Percentiles rank a stretch among this genome's conserved stretches.
These are phyloP conservation scores for Glarea lozoyensis DNA, from an alignment of 495 filamentous ascomycete genomes.

Conservation along the genomic window DNA sequence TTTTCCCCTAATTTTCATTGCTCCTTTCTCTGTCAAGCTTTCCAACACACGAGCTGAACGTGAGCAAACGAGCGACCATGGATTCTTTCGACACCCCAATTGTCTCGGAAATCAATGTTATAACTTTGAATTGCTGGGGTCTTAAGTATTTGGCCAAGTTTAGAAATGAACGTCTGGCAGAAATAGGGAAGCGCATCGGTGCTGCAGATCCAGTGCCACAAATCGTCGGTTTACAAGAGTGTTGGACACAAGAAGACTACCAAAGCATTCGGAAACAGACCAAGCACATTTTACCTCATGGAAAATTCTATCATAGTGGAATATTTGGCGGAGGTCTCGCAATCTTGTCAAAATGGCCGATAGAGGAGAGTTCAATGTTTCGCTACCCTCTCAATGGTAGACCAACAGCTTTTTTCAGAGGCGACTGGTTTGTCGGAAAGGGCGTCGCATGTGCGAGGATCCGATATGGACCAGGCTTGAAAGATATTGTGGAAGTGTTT, in stretches of 20 bases:
- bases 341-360: constrained; percentile 94
- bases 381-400: constrained; percentile 88
- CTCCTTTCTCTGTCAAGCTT: neutral
- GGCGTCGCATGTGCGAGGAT: constrained; percentile 83
- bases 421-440: constrained; percentile 93
- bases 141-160: constrained; percentile 78
- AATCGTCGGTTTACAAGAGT: constrained; percentile 92
- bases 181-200: constrained; percentile 74
- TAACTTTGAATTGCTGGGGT: constrained; percentile 95
- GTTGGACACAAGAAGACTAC: constrained; percentile 91
- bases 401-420: constrained; percentile 85
- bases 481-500: constrained; percentile 83
- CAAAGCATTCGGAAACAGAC: constrained; percentile 68
- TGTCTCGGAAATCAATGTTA: constrained; percentile 55
- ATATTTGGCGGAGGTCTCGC: constrained; percentile 84
- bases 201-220: constrained; percentile 58
- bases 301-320: constrained; percentile 87
- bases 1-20: constrained; percentile 1
- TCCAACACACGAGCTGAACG: constrained; percentile 1
- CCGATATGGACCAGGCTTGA: constrained; percentile 53
- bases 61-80: no score
- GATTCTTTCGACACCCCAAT: constrained; percentile 29
- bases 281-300: constrained; percentile 72
- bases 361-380: constrained; percentile 82
- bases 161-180: constrained; percentile 67